These are phyloP conservation scores for Cercophora sp. DNA, from an alignment of 495 filamentous ascomycete species.

Conservation along the genomic window DNA sequence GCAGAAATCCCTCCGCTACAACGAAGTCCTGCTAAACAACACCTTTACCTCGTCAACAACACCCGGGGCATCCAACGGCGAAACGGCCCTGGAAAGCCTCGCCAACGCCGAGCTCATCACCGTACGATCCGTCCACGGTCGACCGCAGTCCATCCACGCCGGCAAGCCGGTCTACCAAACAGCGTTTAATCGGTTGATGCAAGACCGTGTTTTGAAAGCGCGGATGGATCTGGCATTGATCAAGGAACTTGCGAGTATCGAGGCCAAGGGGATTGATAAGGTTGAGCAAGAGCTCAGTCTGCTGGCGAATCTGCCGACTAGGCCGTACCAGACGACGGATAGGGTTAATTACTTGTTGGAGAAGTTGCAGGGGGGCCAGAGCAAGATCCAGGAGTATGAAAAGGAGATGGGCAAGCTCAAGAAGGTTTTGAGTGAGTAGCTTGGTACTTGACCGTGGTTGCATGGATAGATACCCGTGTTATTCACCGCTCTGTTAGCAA, in stretches of 20 bases:
- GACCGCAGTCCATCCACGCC: constrained; percentile 69
- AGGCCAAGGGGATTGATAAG: constrained; percentile 72
- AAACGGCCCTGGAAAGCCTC: constrained; percentile 69
- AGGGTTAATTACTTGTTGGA: constrained; percentile 66
- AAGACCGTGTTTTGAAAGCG: constrained; percentile 67
- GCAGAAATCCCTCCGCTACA: constrained; percentile 65
- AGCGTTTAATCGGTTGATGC: constrained; percentile 66
- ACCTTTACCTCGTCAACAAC: constrained; percentile 58
- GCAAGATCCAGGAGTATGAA: constrained; percentile 72
- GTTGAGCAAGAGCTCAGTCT: constrained; percentile 72
- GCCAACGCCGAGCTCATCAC: constrained; percentile 86
- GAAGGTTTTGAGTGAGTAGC: constrained; percentile 46
- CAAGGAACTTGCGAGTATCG: constrained; percentile 61
- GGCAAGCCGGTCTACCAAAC: constrained; percentile 85
- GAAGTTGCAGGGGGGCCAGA: constrained; percentile 69
- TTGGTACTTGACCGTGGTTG: too few relatives aligned
- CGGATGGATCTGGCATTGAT: constrained; percentile 72
- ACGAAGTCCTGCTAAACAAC: constrained; percentile 71
- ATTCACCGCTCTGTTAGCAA: too few relatives aligned
- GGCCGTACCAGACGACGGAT: constrained; percentile 56
- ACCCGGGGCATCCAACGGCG: constrained; percentile 46
- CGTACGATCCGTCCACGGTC: constrained; percentile 66
- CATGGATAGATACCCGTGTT: too few relatives aligned
- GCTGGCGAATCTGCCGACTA: constrained; percentile 55
- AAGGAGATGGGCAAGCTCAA: constrained; percentile 65